These are phyloP conservation scores for Rhodotorula sp. DNA, from an alignment of 1,284 basidiomycete genomes.

Conservation along the genomic window DNA sequence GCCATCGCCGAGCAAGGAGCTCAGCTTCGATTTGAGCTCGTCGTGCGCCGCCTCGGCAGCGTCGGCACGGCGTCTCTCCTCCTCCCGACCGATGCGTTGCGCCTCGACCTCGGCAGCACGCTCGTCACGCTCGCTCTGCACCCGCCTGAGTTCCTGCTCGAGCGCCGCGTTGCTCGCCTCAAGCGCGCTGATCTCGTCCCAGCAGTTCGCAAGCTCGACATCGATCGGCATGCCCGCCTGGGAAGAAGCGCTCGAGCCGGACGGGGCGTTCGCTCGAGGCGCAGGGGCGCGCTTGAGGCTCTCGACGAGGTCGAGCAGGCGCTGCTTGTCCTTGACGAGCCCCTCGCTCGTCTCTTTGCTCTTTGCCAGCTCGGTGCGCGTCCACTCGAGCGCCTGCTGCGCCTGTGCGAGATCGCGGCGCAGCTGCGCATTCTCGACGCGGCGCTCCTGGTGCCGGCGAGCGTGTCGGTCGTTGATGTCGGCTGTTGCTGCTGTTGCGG, in stretches of 20 bases:
- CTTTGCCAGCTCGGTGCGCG: conserved; percentile 6
- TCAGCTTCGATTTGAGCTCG: not conserved
- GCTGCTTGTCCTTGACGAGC: conserved; percentile 11
- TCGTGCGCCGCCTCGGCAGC: not conserved
- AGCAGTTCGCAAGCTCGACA: not conserved
- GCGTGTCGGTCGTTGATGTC: not conserved
- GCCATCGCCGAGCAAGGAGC: not conserved
- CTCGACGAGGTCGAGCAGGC: conserved; percentile 8
- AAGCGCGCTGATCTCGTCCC: not conserved
- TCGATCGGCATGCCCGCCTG: not conserved
- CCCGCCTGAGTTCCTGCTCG: not conserved
- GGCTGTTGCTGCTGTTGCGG: too few species aligned
- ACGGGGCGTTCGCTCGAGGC: not conserved
- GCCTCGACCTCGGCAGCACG: not conserved
- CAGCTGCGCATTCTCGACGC: conserved; percentile 9
- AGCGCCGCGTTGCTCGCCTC: not conserved
- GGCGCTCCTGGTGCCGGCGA: conserved; percentile 10
- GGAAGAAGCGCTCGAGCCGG: not conserved
- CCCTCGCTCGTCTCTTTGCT: not conserved
- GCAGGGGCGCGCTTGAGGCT: not conserved
- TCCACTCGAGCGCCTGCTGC: conserved; percentile 11
- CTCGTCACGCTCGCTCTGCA: not conserved
- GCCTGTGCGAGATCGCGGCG: conserved; percentile 7
- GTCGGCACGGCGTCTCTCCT: not conserved
- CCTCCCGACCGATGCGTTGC: not conserved